Conservation (phyloP, 139 green algal genomes). For the Closterium sp. region DNA sequence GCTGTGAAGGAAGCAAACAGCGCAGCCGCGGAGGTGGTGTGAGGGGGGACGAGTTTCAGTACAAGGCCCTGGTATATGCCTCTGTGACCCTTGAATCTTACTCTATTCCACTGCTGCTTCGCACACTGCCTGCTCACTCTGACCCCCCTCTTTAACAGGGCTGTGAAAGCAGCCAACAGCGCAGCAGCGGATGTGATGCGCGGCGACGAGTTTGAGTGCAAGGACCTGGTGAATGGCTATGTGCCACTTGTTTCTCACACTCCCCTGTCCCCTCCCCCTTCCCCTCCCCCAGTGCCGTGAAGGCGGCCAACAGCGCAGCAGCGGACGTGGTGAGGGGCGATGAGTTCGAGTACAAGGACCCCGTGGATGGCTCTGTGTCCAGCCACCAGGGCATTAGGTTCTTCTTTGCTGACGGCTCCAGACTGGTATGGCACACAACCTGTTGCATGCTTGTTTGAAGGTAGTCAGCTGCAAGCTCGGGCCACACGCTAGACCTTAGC, state of each 20-base stretch:
- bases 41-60: constrained; percentile 51
- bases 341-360: constrained; percentile 58
- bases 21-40: not conserved
- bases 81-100: constrained; percentile 52
- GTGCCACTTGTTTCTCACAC: constrained; percentile 54
- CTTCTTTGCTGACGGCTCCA: constrained; percentile 54
- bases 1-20: too few species aligned
- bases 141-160: not conserved
- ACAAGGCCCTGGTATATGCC: constrained; percentile 58
- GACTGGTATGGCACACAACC: constrained; percentile 28
- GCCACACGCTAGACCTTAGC: too few species aligned
- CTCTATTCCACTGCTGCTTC: constrained; percentile 40
- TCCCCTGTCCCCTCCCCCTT: constrained; percentile 41
- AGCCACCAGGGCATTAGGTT: constrained; percentile 57
- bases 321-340: constrained; percentile 27
- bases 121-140: too few species aligned
- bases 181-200: not conserved
- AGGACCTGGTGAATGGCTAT: constrained; percentile 55
- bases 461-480: too few species aligned
- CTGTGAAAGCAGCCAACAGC: not conserved
- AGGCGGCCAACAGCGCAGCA: not conserved
- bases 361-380: constrained; percentile 55
- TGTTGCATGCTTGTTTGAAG: too few species aligned
- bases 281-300: constrained; percentile 38
- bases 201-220: constrained; percentile 55